These are phyloP conservation scores for Chlorella sp. DNA, from an alignment of 139 green algal genomes.

Conservation along the genomic window DNA sequence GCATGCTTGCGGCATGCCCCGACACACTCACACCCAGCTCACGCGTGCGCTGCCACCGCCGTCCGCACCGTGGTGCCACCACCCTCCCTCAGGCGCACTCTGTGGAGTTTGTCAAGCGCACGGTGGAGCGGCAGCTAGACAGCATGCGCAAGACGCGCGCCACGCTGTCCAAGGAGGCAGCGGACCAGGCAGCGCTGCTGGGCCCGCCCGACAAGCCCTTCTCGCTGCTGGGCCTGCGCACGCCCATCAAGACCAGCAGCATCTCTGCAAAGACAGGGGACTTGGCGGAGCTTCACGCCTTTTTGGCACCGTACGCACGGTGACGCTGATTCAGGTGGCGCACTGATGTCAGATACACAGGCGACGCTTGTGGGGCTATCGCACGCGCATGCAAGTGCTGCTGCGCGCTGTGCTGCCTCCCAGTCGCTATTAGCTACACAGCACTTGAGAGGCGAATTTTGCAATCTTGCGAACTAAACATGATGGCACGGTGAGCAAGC, in stretches of 20 bases:
- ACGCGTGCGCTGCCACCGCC: too few species aligned
- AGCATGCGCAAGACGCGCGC: constrained; percentile 62
- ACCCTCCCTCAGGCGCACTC: constrained; percentile 82
- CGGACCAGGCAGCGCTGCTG: constrained; percentile 13
- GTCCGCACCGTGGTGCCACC: too few species aligned
- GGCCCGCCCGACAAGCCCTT: constrained; percentile 20
- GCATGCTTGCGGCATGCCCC: too few species aligned
- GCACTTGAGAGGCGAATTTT: too few species aligned
- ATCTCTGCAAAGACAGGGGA: constrained; percentile 29
- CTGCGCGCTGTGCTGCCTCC: too few species aligned
- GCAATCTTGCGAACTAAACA: too few species aligned
- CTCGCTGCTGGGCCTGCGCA: constrained; percentile 17
- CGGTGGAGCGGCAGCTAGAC: constrained; percentile 84
- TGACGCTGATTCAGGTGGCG: background rate
- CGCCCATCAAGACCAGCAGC: constrained; percentile 9
- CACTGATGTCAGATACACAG: too few species aligned
- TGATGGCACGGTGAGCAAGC: too few species aligned
- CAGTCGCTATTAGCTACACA: too few species aligned
- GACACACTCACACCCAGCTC: too few species aligned
- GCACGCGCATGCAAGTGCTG: background rate
- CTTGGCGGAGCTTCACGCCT: constrained; percentile 16
- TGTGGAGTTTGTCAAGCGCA: constrained; percentile 80
- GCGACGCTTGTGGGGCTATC: background rate
- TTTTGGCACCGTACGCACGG: constrained; percentile 14
- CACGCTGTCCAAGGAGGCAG: constrained; percentile 20